Percentiles rank a stretch among this genome's conserved stretches.
Conservation (phyloP, 2,329 filamentous ascomycete species). For the Microdochium trichocladiopsis region DNA sequence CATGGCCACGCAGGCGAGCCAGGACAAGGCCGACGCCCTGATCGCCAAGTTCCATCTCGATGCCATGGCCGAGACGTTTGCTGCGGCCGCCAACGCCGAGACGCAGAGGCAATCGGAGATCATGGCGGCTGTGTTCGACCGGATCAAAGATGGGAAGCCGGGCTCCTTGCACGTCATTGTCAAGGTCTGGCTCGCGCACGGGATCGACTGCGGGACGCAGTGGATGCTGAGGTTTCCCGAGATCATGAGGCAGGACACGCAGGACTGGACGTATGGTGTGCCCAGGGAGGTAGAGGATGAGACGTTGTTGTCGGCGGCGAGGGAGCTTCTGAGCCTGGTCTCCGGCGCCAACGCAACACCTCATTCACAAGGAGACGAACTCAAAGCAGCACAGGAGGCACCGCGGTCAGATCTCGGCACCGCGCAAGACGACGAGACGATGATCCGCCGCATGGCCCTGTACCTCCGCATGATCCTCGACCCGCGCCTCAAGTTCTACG, state of each 20-base stretch:
- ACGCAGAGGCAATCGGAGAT: not conserved
- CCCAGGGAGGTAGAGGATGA: not conserved
- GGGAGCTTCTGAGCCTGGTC: not conserved
- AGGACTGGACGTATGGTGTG: not conserved
- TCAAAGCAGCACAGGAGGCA: no score
- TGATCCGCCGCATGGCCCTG: constrained; percentile 1
- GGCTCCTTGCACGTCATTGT: not conserved
- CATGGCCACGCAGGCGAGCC: not conserved
- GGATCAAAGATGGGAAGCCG: constrained; percentile 1
- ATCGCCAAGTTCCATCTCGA: not conserved
- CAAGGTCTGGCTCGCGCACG: constrained; percentile 4
- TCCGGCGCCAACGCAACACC: no score
- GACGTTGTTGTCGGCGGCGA: not conserved
- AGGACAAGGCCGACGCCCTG: not conserved
- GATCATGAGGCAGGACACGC: not conserved
- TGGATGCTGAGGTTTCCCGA: constrained; percentile 8
- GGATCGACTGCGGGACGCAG: constrained; percentile 8
- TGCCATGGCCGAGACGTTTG: not conserved
- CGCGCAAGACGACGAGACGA: not conserved
- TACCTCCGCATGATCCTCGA: constrained; percentile 5
- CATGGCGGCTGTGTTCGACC: not conserved
- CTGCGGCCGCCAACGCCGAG: not conserved
- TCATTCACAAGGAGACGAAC: no score
- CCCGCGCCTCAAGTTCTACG: constrained; percentile 5
- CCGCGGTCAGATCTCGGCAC: no score